Evolutionary conservation across 169 alveolate species (phyloP), one percentile per base, ranked within the genome.

Genomic region (Neospora caninum): DNA sequence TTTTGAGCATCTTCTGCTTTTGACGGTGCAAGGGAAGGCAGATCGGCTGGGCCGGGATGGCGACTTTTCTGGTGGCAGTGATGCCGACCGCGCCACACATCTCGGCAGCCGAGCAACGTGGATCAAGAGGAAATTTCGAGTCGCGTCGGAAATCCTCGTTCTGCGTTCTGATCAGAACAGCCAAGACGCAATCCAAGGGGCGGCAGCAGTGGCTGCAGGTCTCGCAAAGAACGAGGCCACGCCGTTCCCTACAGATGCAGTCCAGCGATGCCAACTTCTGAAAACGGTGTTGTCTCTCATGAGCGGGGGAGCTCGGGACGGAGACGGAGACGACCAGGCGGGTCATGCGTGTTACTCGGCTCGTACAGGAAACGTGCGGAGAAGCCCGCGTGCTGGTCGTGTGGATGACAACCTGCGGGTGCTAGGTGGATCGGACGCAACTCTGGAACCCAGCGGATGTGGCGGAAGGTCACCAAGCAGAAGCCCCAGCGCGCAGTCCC

Each of bases 1-100:
- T 38, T 78, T 78, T n/a, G 86, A 78, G 86, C 86, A 78, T 13
- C 86, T 78, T 38, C 39, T 78, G 45, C 45, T 78, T 2, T n/a
- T 78, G 86, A 78, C 49, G n/a, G 45, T n/a, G 1, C 27, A 78
- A 2, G 29, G 45, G 13, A 78, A n/a, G 45, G 29, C 49, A 13
- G 31, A 78, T 29, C 86, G 39, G 86, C 49, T 9, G 13, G 29
- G 29, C 13, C 10, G 7, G 49, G 45, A n/a, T 43, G 39, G 86
- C 22, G 86, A 38, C 7, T 10, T 18, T 34, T 29, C 34, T 69
- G 34, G 42, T 18, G 82, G 13, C 18, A 64, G 73, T 13, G 58
- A 49, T 4, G 58, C 58, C 22, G 58, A 49, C 13, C 58, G 58
- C 58, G 58, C 58, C 58, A 13, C 58, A 4, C 58, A 49, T 13